Conservation (phyloP, 192 early-diverging fungal genomes). For the Thoreauomyces humboldtii region DNA sequence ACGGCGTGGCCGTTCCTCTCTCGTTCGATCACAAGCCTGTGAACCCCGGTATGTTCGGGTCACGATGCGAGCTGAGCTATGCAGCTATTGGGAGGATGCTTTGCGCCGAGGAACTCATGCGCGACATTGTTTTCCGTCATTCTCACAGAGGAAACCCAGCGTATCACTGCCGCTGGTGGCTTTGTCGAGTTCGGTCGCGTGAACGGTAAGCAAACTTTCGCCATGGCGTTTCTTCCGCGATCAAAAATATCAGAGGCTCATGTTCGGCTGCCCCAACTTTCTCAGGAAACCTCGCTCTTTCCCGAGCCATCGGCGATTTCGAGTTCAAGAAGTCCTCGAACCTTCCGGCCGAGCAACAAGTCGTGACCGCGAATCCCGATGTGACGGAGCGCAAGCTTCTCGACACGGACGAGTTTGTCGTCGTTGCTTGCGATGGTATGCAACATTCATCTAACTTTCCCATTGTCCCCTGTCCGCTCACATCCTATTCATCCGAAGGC, state of each 20-base stretch:
- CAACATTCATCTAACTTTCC: too few relatives aligned
- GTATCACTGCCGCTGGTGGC: conserved; percentile 88
- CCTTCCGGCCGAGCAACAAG: conserved; percentile 81
- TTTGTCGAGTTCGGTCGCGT: conserved; percentile 99
- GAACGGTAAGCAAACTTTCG: conserved; percentile 82
- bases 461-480: too few relatives aligned
- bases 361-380: conserved; percentile 91
- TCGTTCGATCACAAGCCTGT: conserved; percentile 96
- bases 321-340: conserved; percentile 92
- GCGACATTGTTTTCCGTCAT: too few relatives aligned
- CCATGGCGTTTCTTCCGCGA: too few relatives aligned
- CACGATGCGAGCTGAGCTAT: too few relatives aligned
- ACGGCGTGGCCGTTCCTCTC: conserved; percentile 73
- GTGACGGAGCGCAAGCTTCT: conserved; percentile 59
- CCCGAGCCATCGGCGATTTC: conserved; percentile 96
- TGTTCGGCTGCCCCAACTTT: too few relatives aligned
- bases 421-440: conserved; percentile 93
- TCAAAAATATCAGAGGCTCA: too few relatives aligned
- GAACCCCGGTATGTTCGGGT: conserved; percentile 65
- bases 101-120: too few relatives aligned
- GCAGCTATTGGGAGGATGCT: too few relatives aligned
- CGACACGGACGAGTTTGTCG: conserved; percentile 89
- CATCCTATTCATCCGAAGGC: conserved; percentile 49
- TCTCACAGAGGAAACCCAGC: conserved; percentile 64
- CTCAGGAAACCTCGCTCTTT: conserved; percentile 89